Conservation (phyloP, 1,139 yeast species). For the Lodderomyces theae region DNA sequence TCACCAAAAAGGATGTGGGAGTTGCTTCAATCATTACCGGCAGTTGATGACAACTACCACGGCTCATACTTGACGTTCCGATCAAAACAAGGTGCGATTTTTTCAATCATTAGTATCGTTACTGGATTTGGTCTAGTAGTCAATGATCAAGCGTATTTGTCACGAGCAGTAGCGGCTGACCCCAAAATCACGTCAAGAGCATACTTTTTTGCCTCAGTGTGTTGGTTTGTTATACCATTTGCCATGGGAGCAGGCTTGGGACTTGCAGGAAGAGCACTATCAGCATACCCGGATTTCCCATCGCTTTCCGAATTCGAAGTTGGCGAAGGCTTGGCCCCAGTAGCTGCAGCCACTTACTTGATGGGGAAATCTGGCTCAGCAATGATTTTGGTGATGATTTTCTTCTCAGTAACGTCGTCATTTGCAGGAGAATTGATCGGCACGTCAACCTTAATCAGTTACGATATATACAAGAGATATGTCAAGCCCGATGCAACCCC, state of each 20-base stretch:
- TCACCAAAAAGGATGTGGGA: slow-evolving; percentile 48
- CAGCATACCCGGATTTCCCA: slow-evolving; percentile 28
- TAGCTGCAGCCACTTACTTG: slow-evolving; percentile 39
- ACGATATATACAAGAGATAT: slow-evolving; percentile 47
- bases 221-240: slow-evolving; percentile 42
- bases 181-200: slow-evolving; percentile 35
- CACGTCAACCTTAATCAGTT: slow-evolving; percentile 43
- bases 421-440: slow-evolving; percentile 50
- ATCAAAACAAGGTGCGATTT: slow-evolving; percentile 40
- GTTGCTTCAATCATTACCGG: slow-evolving; percentile 34
- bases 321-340: slow-evolving; percentile 42
- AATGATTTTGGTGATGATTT: slow-evolving; percentile 43
- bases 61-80: slow-evolving; percentile 49
- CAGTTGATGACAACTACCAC: slow-evolving; percentile 41
- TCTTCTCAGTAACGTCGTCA: slow-evolving; percentile 50
- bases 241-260: slow-evolving; percentile 45
- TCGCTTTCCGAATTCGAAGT: slow-evolving; percentile 20
- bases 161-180: slow-evolving; percentile 30
- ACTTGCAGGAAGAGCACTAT: slow-evolving; percentile 32
- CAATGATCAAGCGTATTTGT: slow-evolving; percentile 60
- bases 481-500: slow-evolving; percentile 43
- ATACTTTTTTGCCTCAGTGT: slow-evolving; percentile 43
- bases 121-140: slow-evolving; percentile 61
- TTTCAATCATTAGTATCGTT: slow-evolving; percentile 29
- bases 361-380: slow-evolving; percentile 46